A percentile compares a stretch with the other conserved stretches of the same genome.
Evolutionary conservation across 2,329 filamentous ascomycete genomes (phyloP).

Genomic region (Trichophyton benhamiae): DNA sequence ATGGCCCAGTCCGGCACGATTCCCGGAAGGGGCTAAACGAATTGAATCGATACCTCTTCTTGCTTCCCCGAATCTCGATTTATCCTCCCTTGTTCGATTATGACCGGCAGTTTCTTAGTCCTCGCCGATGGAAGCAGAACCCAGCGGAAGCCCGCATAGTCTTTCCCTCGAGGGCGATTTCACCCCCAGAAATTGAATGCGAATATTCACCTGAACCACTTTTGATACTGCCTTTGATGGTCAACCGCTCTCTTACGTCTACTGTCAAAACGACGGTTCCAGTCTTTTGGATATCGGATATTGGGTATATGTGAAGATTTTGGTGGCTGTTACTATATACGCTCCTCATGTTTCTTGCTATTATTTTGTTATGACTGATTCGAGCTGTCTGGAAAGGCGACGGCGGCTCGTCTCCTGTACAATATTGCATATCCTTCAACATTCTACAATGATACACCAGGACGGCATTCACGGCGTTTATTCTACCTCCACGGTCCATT

Average conservation of each 20-base stretch:
- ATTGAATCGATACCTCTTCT: neutral
- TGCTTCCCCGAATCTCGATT: neutral
- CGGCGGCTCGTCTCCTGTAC: neutral
- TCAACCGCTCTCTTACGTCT: neutral
- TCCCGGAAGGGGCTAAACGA: conserved; percentile 24
- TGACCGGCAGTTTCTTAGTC: neutral
- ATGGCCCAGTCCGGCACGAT: conserved; percentile 51
- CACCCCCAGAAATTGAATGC: too few relatives aligned
- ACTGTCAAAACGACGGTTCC: neutral
- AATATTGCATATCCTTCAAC: neutral
- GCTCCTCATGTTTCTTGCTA: neutral
- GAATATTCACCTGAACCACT: neutral
- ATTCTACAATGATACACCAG: neutral
- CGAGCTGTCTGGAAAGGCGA: neutral
- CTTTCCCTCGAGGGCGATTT: too few relatives aligned
- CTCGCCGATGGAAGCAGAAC: neutral
- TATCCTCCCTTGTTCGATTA: neutral
- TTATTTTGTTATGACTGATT: neutral
- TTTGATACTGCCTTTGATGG: neutral
- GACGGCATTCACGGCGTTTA: neutral
- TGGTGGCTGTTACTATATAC: conserved; percentile 1
- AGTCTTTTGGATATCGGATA: conserved; percentile 1
- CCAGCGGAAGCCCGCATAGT: too few relatives aligned
- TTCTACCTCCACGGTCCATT: neutral
- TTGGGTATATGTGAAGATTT: neutral